A percentile compares a stretch with the other conserved stretches of the same genome.
Evolutionary conservation across 768 basidiomycete genomes (phyloP).

Genomic region (Tubosaeta sp.): DNA sequence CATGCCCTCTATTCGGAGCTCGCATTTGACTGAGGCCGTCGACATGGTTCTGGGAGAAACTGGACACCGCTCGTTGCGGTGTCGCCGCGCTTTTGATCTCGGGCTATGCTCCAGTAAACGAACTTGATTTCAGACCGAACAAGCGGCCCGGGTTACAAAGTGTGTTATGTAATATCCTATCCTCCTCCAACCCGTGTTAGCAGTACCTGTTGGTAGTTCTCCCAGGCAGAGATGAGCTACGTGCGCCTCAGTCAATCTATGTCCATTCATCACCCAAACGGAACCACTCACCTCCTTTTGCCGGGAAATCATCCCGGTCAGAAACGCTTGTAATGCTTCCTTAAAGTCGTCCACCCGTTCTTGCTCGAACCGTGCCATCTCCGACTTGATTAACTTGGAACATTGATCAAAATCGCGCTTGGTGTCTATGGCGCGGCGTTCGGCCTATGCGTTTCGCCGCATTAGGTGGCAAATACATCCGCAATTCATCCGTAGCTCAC

Average conservation of each 20-base stretch:
- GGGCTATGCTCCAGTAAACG: constrained; percentile 1
- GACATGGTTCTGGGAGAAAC: constrained; percentile 8
- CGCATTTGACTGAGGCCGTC: constrained; percentile 50
- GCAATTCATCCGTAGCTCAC: constrained; percentile 36
- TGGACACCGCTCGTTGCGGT: background rate
- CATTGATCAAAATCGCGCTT: constrained; percentile 88
- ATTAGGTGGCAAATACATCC: constrained; percentile 1
- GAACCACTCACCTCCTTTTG: constrained; percentile 66
- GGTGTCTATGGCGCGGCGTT: constrained; percentile 76
- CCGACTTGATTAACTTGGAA: constrained; percentile 82
- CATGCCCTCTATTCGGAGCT: constrained; percentile 85
- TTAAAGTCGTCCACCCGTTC: constrained; percentile 95
- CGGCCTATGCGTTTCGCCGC: constrained; percentile 50
- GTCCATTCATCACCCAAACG: no score
- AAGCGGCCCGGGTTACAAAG: background rate
- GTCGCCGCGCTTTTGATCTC: background rate
- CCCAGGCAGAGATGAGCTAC: constrained; percentile 76
- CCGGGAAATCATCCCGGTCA: constrained; percentile 80
- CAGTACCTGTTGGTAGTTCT: constrained; percentile 72
- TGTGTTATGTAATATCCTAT: constrained; percentile 11
- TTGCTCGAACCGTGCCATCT: constrained; percentile 87
- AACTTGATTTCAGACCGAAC: constrained; percentile 6
- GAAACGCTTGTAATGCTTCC: constrained; percentile 70
- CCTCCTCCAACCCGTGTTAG: constrained; percentile 40
- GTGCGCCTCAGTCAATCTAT: background rate